Evolutionary conservation across 2,329 filamentous ascomycete species (phyloP), one percentile per base, ranked within the genome.

Genomic region (Hymenoscyphus salicellus): DNA sequence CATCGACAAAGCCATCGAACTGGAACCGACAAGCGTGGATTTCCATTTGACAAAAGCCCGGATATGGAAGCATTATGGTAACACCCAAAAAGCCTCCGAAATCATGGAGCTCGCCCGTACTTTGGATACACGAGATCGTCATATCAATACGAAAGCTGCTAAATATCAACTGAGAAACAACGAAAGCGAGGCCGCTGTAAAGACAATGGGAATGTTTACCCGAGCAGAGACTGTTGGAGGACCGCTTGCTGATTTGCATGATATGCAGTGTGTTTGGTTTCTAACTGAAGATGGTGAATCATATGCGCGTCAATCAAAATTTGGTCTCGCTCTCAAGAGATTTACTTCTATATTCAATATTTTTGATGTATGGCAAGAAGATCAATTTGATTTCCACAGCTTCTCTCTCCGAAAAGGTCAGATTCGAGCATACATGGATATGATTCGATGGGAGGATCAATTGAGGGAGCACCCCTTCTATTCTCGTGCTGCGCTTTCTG

Each of bases 181-280:
- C 77, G 88, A 97, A 75, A 95, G 92, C 74, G 91, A 96, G 60
- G 88, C 88, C 71, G 94, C 91, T 0, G 80, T 98, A 61, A 87
- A 91, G 72, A 97, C 92, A 0, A 93, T 98, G 83, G 91, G 92
- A 68, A 86, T 97, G 69, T 99, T 99, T 78, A 99, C 96, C 0
- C 85, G 94, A 62, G 93, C 93, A 61, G 95, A 99, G 74, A 90
- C 92, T 3, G 85, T 89, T 14, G 93, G 92, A 5, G 95, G 95
- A 1, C 91, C 96, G 4, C 81, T 99, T 49, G 91, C 90, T 58
- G 95, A 99, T 77, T 85, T 99, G 41, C 85, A 96, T 70, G 95
- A 99, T 72, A 99, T 99, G 95, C 95, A 99, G 79, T 97, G 93
- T 76, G 87, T 98, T 71, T 99, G 95, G 96, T 99, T 89, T 76